Evolutionary conservation across 2,329 filamentous ascomycete genomes (phyloP), one percentile per base, ranked within the genome.

Genomic region (Diplodia seriata): DNA sequence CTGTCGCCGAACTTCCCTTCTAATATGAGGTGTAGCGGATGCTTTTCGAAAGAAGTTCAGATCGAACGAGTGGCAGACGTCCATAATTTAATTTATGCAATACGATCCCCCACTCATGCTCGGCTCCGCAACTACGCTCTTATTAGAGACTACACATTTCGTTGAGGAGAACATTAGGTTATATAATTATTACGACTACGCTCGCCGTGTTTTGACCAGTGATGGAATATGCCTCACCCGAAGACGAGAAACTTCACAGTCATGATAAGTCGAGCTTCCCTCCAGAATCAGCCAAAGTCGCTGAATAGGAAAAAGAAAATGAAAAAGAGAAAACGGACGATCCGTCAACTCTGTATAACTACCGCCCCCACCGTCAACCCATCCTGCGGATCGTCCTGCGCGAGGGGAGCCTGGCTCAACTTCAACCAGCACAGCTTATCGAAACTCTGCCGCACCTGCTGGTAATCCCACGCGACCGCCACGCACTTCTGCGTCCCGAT

Each of bases 371-470:
- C 11, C 5, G 50, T 55, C 23, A 65, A 18, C 2, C 62, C 62
- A 47, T 65, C 62, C 12, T 36, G 50, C 20, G 62, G 33, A 20
- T 65, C 33, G 43, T 65, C 62, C 50, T 33, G n/a, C 2, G 47
- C 62, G 1, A 65, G 23, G 20, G 62, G 49, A 18, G 51, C 51
- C 15, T 55, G 49, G 23, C 49, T 55, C 20, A 54, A 51, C 62
- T 65, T 65, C 62, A 55, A 15, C 62, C 62, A 65, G 12, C 62
- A 65, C 20, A 33, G 8, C 6, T 55, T 65, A n/a, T 55, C 47
- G 18, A 65, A 65, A 12, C 62, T 65, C 62, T 31, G 49, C 33
- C 62, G 50, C 62, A 65, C 62, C 23, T 65, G 62, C 23, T 65
- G 62, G 33, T 65, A 65, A 36, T 65, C 62, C 62, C 62, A 65